These are phyloP conservation scores for Malus hybrid DNA, from an alignment of 331 rosid genomes.

Conservation along the genomic window DNA sequence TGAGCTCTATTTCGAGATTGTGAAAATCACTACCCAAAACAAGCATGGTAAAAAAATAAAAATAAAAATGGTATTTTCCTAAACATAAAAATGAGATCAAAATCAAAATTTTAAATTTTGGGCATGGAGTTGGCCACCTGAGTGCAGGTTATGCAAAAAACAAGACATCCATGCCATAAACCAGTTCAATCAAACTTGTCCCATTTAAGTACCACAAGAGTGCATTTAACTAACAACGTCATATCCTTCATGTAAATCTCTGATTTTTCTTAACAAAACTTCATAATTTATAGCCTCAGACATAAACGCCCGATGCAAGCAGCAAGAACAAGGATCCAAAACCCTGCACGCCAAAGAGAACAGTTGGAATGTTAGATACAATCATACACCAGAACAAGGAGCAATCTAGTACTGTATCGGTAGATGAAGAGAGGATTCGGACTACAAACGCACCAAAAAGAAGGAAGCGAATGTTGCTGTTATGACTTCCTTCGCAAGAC, in stretches of 20 bases:
- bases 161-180: background rate
- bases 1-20: too few relatives aligned
- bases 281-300: conserved; percentile 27
- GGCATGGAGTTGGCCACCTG: background rate
- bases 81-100: background rate
- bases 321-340: conserved; percentile 92
- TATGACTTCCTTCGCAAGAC: conserved; percentile 68
- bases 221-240: conserved; percentile 9
- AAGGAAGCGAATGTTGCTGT: conserved; percentile 83
- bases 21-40: too few relatives aligned
- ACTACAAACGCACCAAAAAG: conserved; percentile 63
- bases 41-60: too few relatives aligned
- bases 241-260: conserved; percentile 22
- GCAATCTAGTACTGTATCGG: background rate
- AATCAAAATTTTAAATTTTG: background rate
- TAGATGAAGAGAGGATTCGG: background rate
- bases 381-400: background rate
- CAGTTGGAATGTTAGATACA: background rate
- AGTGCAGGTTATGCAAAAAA: background rate
- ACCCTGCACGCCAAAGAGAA: conserved; percentile 49
- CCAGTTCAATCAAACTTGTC: background rate
- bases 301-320: conserved; percentile 87
- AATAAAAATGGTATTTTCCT: too few relatives aligned
- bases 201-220: conserved; percentile 2
- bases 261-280: conserved; percentile 34